phyloP scores from a whole-genome alignment of 495 filamentous ascomycete genomes.

The Aspergillus mulundensis region DNA sequence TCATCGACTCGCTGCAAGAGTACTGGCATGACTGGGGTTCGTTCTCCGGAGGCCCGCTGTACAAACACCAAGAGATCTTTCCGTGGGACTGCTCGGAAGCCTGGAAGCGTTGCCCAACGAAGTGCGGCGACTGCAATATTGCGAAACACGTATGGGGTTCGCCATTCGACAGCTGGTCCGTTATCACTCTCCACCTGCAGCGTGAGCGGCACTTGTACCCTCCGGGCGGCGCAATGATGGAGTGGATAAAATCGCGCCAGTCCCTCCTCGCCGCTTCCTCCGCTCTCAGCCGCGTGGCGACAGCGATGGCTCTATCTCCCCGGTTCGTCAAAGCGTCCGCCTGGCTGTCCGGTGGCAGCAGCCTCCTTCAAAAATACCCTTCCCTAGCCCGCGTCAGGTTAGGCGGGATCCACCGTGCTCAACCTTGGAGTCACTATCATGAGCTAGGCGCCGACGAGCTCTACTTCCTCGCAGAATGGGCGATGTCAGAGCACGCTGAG shows the following conservation, averaged over 20 bases:
- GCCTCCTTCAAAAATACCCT: constrained; percentile 12
- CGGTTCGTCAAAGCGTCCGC: constrained; percentile 14
- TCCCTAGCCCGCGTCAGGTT: constrained; percentile 28
- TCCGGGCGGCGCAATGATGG: constrained; percentile 3
- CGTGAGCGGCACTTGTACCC: constrained; percentile 29
- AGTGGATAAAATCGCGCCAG: constrained; percentile 23
- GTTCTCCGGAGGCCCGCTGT: constrained; percentile 28
- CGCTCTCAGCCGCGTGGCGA: constrained; percentile 25
- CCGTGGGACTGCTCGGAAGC: constrained; percentile 47
- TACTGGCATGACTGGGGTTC: constrained; percentile 45
- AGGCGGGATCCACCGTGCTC: constrained; percentile 41
- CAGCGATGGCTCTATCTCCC: constrained; percentile 28
- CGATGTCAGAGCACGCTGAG: constrained; percentile 3
- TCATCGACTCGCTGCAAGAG: constrained; percentile 37
- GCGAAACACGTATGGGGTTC: constrained; percentile 42
- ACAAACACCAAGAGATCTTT: constrained; percentile 35
- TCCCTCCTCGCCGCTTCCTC: constrained; percentile 27
- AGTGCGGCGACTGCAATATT: constrained; percentile 36
- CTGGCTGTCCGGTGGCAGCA: constrained; percentile 14
- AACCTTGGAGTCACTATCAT: constrained; percentile 37
- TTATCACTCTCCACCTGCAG: constrained; percentile 31
- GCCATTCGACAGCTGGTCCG: constrained; percentile 42
- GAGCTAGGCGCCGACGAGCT: constrained; percentile 26
- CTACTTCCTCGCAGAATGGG: constrained; percentile 34
- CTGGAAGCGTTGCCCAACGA: constrained; percentile 27